Base-by-base conservation (phyloP, 1,139 yeast genomes). In the Hemisphaericaspora subhashii region DNA sequence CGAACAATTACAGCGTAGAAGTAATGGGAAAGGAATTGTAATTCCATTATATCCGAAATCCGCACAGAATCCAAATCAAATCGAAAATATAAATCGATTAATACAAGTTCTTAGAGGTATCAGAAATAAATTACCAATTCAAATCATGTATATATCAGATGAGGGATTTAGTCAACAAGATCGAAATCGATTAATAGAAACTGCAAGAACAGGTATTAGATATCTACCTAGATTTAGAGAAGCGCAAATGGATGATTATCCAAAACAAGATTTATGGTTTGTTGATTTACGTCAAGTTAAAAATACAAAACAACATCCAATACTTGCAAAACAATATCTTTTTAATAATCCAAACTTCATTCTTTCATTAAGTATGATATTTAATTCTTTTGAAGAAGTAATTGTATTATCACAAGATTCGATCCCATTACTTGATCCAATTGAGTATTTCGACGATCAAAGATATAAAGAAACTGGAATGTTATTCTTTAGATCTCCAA, bases 11-110 rank as follows among this genome's bases (percentile, higher is more conserved):
- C 35, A 37, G 17, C 15, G 24, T 0, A 44, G 39, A 23, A 53
- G 59, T 28, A 48, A 48, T 24, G 72, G 71, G 0, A 51, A 46
- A 28, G 74, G 74, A 0, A 62, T 68, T 7, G 69, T 67, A 3
- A 60, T 68, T 4, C 68, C 72, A 0, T 31, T 66, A 2, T 37
- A 53, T 9, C 58, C 58, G 1, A 39, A 41, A 22, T 32, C 44
- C 3, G 35, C 39, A 16, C n/a, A n/a, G n/a, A 39, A 48, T n/a
- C 39, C 36, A 20, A 39, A 38, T n/a, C 62, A 54, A 37, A 21
- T 62, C 4, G 46, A 51, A 3, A 47, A 56, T 30, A 45, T 63
- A 7, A 43, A 38, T 13, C 46, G 64, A 4, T 40, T 66, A 11
- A 51, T 68, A 7, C 48, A 50, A 5, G 62, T 60, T 2, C 51